phyloP scores from a whole-genome alignment of 2,329 filamentous ascomycete species.

The Akanthomyces dipterigenus region DNA sequence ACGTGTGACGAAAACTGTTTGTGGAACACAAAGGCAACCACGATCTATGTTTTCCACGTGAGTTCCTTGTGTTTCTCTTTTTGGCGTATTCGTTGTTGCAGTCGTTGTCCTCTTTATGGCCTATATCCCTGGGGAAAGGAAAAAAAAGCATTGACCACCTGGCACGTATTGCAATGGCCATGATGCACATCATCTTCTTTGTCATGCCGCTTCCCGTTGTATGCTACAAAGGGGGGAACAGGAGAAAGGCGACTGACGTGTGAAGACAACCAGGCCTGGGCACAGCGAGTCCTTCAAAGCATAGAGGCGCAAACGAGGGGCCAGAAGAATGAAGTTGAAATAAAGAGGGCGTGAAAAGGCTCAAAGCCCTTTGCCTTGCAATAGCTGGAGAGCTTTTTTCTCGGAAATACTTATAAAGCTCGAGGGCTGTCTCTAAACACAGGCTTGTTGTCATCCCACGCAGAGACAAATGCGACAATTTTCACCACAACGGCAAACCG shows the following conservation, averaged over 20 bases:
- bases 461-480: too few relatives aligned
- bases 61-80: not conserved
- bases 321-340: not conserved
- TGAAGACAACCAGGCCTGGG: not conserved
- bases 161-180: not conserved
- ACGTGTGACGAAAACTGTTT: not conserved
- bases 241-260: not conserved
- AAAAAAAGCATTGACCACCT: not conserved
- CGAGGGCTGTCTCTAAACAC: not conserved
- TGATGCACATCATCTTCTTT: not conserved
- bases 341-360: not conserved
- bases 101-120: not conserved
- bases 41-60: not conserved
- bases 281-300: not conserved
- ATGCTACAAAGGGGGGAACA: not conserved
- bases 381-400: not conserved
- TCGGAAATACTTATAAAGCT: not conserved
- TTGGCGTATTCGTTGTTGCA: not conserved
- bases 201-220: not conserved
- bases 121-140: not conserved
- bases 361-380: not conserved
- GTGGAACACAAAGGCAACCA: not conserved
- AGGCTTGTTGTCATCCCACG: not conserved
- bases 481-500: not conserved
- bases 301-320: not conserved